Base-by-base conservation (phyloP, 805 yeast species). In the Saccharomycopsis vini region DNA sequence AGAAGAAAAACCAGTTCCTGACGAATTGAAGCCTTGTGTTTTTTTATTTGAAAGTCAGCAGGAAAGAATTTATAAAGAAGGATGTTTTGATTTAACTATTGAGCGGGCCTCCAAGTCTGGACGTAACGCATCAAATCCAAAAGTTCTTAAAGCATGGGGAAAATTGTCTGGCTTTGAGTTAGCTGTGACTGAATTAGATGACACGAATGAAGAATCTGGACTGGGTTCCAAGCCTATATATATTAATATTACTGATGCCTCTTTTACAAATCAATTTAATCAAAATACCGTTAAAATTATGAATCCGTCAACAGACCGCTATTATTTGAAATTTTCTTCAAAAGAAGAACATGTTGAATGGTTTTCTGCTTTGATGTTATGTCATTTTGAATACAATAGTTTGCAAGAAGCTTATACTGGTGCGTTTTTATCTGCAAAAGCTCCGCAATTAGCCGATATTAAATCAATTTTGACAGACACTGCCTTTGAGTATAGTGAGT, bases 31-130 rank as follows among this genome's bases (percentile, higher is more conserved):
- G 13, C 94, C 95, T 0, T 71, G 83, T 9, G 72, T 85, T 31
- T 79, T 85, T 18, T 67, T 86, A 51, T 66, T 83, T 44, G 73
- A 74, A 37, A 78, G 88, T 16, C 95, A 86, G 56, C 75, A 76
- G 49, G 69, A 76, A 20, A 68, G 95, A 39, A 67, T 74, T 5
- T 85, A 86, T 58, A 68, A 65, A 36, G 73, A 69, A 42, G 82
- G 84, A 18, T 61, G 62, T 54, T 71, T 67, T 56, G 36, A 40
- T 36, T 15, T 45, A 3, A 20, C 40, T 13, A 32, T 39, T 10
- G 46, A 48, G 22, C 23, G 33, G 19, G 21, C 33, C 10, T 5
- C 7, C n/a, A 22, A 15, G 16, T 12, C 42, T 16, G 16, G 31
- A 12, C 19, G 28, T 9, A 20, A 21, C 3, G 29, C 33, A 12